Percentiles rank a stretch among this genome's conserved stretches.
Conservation (phyloP, 2,329 filamentous ascomycete genomes). For the Colletotrichum truncatum region DNA sequence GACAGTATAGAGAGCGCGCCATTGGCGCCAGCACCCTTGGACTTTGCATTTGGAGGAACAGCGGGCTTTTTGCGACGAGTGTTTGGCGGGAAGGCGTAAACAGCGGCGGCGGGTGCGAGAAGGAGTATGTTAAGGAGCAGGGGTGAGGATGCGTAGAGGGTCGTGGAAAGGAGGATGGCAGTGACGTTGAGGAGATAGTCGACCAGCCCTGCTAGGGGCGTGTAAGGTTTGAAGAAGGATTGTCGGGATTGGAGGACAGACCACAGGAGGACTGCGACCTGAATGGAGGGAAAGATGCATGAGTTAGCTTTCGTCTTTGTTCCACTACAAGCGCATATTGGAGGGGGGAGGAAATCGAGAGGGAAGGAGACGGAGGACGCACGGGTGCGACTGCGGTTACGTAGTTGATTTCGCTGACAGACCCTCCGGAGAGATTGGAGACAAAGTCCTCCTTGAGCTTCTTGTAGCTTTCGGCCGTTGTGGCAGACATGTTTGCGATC, state of each 20-base stretch:
- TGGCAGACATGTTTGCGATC: slow-evolving; percentile 44
- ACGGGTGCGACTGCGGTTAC: slow-evolving; percentile 89
- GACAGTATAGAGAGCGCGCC: slow-evolving; percentile 66
- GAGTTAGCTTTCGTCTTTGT: slow-evolving; percentile 30
- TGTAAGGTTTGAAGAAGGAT: slow-evolving; percentile 83
- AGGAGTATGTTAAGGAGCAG: slow-evolving; percentile 80
- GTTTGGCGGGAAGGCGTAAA: slow-evolving; percentile 63
- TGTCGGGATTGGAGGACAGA: slow-evolving; percentile 86
- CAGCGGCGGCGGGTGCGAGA: slow-evolving; percentile 72
- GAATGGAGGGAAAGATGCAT: slow-evolving; percentile 30
- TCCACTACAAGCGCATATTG: slow-evolving; percentile 11
- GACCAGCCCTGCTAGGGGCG: slow-evolving; percentile 71
- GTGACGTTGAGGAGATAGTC: slow-evolving; percentile 91
- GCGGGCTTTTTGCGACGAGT: slow-evolving; percentile 56
- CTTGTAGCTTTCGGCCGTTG: slow-evolving; percentile 74
- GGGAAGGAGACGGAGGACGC: slow-evolving; percentile 43
- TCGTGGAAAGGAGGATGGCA: slow-evolving; percentile 84
- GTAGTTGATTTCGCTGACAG: slow-evolving; percentile 84
- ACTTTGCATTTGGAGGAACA: slow-evolving; percentile 53
- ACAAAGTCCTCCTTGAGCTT: slow-evolving; percentile 95
- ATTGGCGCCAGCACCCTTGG: slow-evolving; percentile 38
- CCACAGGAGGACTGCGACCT: slow-evolving; percentile 89
- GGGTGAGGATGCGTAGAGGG: slow-evolving; percentile 81
- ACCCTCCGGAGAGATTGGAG: slow-evolving; percentile 86
- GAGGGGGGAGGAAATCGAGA: not conserved